A percentile compares a stretch with the other conserved stretches of the same genome.
phyloP scores from a whole-genome alignment of 495 filamentous ascomycete species.

The Hypoxylon subgilvum region DNA sequence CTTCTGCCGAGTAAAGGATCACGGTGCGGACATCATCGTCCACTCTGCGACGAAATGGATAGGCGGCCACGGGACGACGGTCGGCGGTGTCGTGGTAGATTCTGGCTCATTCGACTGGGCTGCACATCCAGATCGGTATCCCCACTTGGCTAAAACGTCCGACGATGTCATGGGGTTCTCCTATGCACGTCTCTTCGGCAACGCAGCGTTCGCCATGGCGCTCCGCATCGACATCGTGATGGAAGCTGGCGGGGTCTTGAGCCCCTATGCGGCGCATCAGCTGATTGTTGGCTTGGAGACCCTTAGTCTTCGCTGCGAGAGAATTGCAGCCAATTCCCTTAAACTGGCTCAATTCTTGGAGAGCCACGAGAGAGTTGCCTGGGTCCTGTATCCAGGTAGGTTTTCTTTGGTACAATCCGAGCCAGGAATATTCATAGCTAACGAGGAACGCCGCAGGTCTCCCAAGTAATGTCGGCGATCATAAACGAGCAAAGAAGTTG shows the following conservation, averaged over 20 bases:
- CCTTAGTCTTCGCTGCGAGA: neutral
- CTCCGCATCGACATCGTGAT: no score
- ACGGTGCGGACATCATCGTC: neutral
- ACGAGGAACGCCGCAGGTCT: no score
- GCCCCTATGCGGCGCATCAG: neutral
- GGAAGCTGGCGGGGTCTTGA: no score
- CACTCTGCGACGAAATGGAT: neutral
- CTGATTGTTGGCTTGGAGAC: neutral
- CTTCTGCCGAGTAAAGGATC: neutral
- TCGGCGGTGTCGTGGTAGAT: neutral
- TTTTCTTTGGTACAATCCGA: no score
- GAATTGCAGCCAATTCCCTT: neutral
- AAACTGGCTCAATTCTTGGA: neutral
- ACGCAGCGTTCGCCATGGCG: neutral
- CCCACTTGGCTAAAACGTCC: no score
- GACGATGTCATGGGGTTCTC: no score
- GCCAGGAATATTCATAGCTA: no score
- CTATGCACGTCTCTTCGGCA: neutral
- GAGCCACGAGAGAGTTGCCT: neutral
- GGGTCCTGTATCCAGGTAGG: neutral
- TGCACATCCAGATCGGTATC: no score
- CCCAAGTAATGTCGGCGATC: no score
- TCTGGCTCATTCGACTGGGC: neutral
- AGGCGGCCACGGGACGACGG: neutral
- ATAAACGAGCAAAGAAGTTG: no score